These are phyloP conservation scores for Amesomyces nigricolor DNA, from an alignment of 2,329 filamentous ascomycete species.

Conservation along the genomic window DNA sequence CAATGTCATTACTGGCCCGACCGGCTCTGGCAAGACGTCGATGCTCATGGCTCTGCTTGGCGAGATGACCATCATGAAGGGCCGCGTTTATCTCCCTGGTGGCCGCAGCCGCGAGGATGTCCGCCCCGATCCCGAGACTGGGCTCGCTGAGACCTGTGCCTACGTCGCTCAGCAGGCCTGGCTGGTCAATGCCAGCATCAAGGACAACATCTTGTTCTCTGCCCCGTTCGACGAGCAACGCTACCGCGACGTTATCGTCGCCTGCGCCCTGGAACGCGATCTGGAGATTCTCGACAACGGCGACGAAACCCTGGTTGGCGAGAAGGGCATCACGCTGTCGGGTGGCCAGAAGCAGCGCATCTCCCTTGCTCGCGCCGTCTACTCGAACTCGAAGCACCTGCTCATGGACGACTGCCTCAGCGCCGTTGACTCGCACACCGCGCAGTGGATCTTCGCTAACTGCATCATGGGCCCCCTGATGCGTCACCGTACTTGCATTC, in stretches of 20 bases:
- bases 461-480: conserved; percentile 87
- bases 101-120: conserved; percentile 82
- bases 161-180: conserved; percentile 97
- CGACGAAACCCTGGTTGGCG: conserved; percentile 88
- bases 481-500: conserved; percentile 80
- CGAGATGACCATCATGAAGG: conserved; percentile 85
- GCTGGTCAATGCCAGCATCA: conserved; percentile 93
- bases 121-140: conserved; percentile 72
- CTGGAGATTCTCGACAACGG: conserved; percentile 87
- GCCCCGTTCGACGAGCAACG: conserved; percentile 72
- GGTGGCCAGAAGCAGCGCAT: conserved; percentile 98
- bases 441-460: conserved; percentile 95
- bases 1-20: conserved; percentile 89
- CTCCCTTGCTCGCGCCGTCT: conserved; percentile 92
- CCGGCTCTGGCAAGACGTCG: conserved; percentile 92
- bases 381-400: conserved; percentile 86
- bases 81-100: conserved; percentile 78
- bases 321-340: conserved; percentile 94
- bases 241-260: conserved; percentile 82
- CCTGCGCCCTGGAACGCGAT: conserved; percentile 86
- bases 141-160: conserved; percentile 83
- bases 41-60: conserved; percentile 92
- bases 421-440: conserved; percentile 94
- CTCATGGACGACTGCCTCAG: conserved; percentile 93
- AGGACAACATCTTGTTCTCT: conserved; percentile 91